phyloP scores from a whole-genome alignment of 1,139 yeast genomes.

The Suhomyces anneliseae region DNA sequence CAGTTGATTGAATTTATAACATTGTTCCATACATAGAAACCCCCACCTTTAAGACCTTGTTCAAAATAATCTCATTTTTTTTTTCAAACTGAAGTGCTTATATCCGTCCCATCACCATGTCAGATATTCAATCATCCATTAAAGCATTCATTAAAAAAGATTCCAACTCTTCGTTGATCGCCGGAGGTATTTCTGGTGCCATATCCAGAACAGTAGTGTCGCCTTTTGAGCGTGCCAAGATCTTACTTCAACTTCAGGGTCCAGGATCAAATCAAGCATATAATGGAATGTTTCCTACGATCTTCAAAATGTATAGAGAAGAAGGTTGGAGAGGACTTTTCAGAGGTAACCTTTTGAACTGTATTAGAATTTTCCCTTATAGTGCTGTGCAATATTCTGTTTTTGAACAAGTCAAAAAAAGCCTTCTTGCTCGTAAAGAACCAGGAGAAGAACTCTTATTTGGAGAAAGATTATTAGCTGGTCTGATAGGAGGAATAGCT shows the following conservation, averaged over 20 bases:
- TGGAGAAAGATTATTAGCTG: slow-evolving; percentile 65
- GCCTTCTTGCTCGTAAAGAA: slow-evolving; percentile 30
- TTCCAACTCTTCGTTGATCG: slow-evolving; percentile 58
- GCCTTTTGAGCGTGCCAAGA: slow-evolving; percentile 93
- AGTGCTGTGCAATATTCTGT: slow-evolving; percentile 93
- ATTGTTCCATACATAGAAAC: no score
- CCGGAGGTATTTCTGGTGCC: slow-evolving; percentile 80
- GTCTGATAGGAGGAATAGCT: slow-evolving; percentile 77
- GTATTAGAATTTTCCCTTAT: slow-evolving; percentile 88
- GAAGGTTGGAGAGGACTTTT: slow-evolving; percentile 90
- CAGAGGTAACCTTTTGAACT: slow-evolving; percentile 88
- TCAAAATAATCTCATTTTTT: no score
- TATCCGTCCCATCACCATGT: background rate
- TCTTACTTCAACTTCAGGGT: slow-evolving; percentile 85
- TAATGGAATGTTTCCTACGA: slow-evolving; percentile 73
- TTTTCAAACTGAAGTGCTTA: no score
- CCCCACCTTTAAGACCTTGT: no score
- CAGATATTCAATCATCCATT: slow-evolving; percentile 2
- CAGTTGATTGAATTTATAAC: no score
- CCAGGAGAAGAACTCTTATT: slow-evolving; percentile 33
- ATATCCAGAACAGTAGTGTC: slow-evolving; percentile 90
- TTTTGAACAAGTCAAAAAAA: slow-evolving; percentile 67
- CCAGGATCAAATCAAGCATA: slow-evolving; percentile 63
- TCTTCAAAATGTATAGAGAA: slow-evolving; percentile 75
- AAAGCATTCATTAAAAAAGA: slow-evolving; percentile 45